Evolutionary conservation across 352 stramenopile species (phyloP).

Genomic region (Thalassiosira mediterranea): DNA sequence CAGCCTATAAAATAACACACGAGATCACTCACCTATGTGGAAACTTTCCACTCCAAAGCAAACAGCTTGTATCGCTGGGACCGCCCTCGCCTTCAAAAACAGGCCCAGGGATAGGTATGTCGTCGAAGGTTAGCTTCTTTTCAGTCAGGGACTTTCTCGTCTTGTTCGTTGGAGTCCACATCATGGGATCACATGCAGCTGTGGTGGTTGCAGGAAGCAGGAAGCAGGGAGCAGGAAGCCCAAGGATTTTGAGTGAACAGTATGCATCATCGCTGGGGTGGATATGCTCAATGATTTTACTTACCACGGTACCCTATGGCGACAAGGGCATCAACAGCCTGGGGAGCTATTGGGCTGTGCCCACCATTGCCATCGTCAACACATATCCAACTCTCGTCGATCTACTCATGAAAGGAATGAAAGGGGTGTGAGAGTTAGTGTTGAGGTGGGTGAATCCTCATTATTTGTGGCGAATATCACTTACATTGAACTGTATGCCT

Average conservation of each 20-base stretch:
- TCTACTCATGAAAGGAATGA: conserved; percentile 29
- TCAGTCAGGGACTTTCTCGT: conserved; percentile 62
- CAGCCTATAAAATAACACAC: no score
- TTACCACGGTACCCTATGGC: conserved; percentile 60
- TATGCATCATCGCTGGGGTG: no score
- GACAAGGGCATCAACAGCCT: conserved; percentile 65
- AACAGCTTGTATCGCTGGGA: conserved; percentile 35
- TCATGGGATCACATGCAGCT: conserved; percentile 52
- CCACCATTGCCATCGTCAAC: conserved; percentile 58
- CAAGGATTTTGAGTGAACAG: no score
- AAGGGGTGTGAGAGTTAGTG: background rate
- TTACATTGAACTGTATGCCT: conserved; percentile 56
- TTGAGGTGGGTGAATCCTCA: background rate
- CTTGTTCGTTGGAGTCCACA: conserved; percentile 68
- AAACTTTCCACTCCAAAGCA: conserved; percentile 77
- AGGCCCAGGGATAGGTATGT: conserved; percentile 52
- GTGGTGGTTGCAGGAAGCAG: no score
- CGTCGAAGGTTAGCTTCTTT: conserved; percentile 45
- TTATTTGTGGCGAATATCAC: no score
- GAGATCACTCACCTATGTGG: conserved; percentile 61
- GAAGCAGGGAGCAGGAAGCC: no score
- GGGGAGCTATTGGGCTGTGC: conserved; percentile 70
- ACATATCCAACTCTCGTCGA: conserved; percentile 73
- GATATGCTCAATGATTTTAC: no score
- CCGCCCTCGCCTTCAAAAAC: conserved; percentile 44